Base-by-base conservation (phyloP, 2,329 filamentous ascomycete genomes). In the Scedosporium aurantiacum region DNA sequence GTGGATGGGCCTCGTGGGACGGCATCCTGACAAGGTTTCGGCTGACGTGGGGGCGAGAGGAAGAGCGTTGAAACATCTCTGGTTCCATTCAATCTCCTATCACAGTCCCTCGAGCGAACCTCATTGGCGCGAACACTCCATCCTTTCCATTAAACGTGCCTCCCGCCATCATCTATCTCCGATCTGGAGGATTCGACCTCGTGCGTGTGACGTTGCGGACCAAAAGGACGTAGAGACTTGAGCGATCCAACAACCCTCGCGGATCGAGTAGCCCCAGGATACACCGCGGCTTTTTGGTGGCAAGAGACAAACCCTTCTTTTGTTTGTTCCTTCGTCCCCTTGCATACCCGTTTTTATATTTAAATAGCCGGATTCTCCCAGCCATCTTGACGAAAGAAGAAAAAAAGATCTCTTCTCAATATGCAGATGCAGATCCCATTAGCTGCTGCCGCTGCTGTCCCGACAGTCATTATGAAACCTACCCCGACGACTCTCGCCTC, bases 391-490 rank as follows among this genome's bases (percentile, higher is more conserved):
- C n/a, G n/a, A n/a, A n/a, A 7, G 2, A 2, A 2, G 2, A 27
- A 45, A 45, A 45, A 14, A 12, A 5, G 27, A 43, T 21, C n/a
- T 47, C 43, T n/a, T 25, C 27, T 45, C 59, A 56, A 12, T 37
- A 61, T 61, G 59, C 59, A 61, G 50, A 61, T 61, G 59, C 59
- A 61, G 50, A 57, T 61, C 18, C 59, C 59, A 57, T 23, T 61
- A 16, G 59, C n/a, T 12, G 27, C n/a, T n/a, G 37, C 50, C 23
- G 8, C 32, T 45, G 27, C 21, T 45, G 16, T 50, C 40, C 16
- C 50, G 8, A 54, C 59, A 21, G 59, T 28, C 37, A 41, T 54
- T 32, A 61, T 61, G 59, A 61, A 54, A 18, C 59, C 59, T 37
- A 40, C 32, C 28, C 43, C 28, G 21, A 61, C 43, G 5, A 43